Evolutionary conservation across 2,329 filamentous ascomycete genomes (phyloP).

Genomic region (Cordyceps farinosa): DNA sequence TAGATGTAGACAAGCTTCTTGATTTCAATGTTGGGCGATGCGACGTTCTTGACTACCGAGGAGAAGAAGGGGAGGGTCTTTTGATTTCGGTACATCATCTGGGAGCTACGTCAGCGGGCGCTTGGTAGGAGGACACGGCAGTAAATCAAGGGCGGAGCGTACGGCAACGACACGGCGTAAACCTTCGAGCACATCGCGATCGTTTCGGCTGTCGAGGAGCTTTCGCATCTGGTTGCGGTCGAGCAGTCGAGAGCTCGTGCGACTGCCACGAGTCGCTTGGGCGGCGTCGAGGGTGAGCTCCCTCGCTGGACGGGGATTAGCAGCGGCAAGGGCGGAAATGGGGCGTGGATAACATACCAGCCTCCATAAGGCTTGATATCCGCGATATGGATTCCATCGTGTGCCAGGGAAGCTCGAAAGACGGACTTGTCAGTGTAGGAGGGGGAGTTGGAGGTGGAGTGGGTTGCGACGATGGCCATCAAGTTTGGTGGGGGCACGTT

Average conservation of each 20-base stretch:
- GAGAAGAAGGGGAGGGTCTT: constrained; percentile 92
- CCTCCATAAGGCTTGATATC: constrained; percentile 92
- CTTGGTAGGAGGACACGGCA: constrained; percentile 15
- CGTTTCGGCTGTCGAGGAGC: constrained; percentile 87
- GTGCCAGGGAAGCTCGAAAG: constrained; percentile 8
- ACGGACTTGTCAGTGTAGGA: background rate
- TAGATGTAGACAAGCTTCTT: constrained; percentile 99
- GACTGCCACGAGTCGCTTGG: constrained; percentile 71
- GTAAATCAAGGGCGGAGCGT: constrained; percentile 32
- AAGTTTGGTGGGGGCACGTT: constrained; percentile 7
- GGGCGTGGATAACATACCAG: constrained; percentile 58
- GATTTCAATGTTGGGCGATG: constrained; percentile 88
- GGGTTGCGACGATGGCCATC: background rate
- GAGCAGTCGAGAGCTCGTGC: constrained; percentile 60
- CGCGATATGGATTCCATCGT: constrained; percentile 92
- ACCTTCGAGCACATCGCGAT: constrained; percentile 89
- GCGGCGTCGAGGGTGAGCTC: constrained; percentile 97
- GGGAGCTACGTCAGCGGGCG: constrained; percentile 14
- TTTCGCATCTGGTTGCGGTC: constrained; percentile 88
- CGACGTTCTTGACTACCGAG: constrained; percentile 97
- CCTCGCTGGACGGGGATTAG: constrained; percentile 59
- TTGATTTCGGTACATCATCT: constrained; percentile 95
- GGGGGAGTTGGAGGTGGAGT: constrained; percentile 9
- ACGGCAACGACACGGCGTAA: constrained; percentile 84
- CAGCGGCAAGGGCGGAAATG: constrained; percentile 17